Percentiles rank a stretch among this genome's conserved stretches.
Conservation (phyloP, 2,329 filamentous ascomycete genomes). For the Macrophomina tecta region DNA sequence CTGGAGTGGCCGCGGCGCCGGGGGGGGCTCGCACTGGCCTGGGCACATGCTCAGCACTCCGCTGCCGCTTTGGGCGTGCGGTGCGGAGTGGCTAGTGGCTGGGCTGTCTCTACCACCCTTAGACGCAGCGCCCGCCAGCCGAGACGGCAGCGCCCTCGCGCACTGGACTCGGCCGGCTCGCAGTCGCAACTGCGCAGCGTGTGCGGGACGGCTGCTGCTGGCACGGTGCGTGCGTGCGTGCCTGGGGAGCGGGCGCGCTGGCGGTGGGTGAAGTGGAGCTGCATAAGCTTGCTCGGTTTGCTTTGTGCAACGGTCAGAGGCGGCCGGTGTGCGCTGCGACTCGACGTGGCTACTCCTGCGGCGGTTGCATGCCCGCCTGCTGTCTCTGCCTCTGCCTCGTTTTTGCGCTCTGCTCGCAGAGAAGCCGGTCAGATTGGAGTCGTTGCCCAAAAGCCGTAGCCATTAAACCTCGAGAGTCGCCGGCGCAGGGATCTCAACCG, state of each 20-base stretch:
- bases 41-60: background rate
- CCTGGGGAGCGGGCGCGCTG: conserved; percentile 13
- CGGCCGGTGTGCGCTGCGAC: background rate
- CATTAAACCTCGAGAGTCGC: background rate
- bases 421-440: too few relatives aligned
- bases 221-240: conserved; percentile 4
- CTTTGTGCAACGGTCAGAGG: conserved; percentile 7
- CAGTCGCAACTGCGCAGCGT: background rate
- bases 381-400: background rate
- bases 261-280: conserved; percentile 7
- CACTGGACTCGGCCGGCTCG: conserved; percentile 3
- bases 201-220: background rate
- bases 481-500: conserved; percentile 21
- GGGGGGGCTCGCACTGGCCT: background rate
- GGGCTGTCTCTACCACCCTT: background rate
- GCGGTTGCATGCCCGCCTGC: background rate
- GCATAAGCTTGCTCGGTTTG: conserved; percentile 7
- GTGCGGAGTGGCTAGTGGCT: conserved; percentile 22
- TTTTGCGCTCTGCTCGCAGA: background rate
- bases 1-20: background rate
- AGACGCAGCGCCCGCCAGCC: background rate
- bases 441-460: too few relatives aligned
- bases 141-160: background rate
- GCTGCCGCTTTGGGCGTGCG: conserved; percentile 14
- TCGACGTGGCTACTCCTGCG: too few relatives aligned